Percentiles rank a stretch among this genome's conserved stretches.
Conservation (phyloP, 2,329 filamentous ascomycete species). For the Trichophyton simii region DNA sequence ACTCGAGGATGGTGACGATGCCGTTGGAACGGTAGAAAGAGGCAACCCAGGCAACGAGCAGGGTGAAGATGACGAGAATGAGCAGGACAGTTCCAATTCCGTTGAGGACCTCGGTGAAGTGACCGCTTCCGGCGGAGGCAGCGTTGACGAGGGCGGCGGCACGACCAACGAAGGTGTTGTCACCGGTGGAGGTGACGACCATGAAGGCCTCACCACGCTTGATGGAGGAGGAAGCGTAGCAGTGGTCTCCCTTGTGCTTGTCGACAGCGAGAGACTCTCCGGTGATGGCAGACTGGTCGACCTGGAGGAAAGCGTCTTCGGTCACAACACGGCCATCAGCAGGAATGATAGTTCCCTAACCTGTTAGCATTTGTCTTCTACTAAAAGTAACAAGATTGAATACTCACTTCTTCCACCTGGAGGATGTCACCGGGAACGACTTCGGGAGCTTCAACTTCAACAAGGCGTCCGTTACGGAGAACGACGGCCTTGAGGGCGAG, state of each 20-base stretch:
- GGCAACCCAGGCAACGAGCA: slow-evolving; percentile 72
- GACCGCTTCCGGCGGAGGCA: slow-evolving; percentile 60
- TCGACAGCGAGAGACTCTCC: slow-evolving; percentile 86
- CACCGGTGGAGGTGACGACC: slow-evolving; percentile 71
- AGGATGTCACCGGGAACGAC: slow-evolving; percentile 85
- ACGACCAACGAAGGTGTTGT: slow-evolving; percentile 81
- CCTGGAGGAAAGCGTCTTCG: slow-evolving; percentile 71
- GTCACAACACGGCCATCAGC: slow-evolving; percentile 79
- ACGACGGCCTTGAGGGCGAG: slow-evolving; percentile 79
- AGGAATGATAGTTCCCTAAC: slow-evolving; percentile 67
- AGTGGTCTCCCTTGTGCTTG: slow-evolving; percentile 69
- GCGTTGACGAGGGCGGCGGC: slow-evolving; percentile 74
- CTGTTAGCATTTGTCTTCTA: background rate
- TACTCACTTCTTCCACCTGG: slow-evolving; percentile 60
- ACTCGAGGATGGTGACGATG: slow-evolving; percentile 68
- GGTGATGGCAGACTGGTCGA: slow-evolving; percentile 85
- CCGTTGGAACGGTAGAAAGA: slow-evolving; percentile 77
- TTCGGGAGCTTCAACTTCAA: slow-evolving; percentile 69
- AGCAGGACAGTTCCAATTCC: slow-evolving; percentile 72
- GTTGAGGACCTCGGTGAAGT: slow-evolving; percentile 86
- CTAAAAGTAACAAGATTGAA: no score
- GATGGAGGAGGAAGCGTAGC: slow-evolving; percentile 75
- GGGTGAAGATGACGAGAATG: slow-evolving; percentile 65
- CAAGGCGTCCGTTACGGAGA: slow-evolving; percentile 63
- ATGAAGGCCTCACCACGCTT: slow-evolving; percentile 83